These are phyloP conservation scores for Cladophialophora chaetospira DNA, from an alignment of 2,329 filamentous ascomycete species.

Conservation along the genomic window DNA sequence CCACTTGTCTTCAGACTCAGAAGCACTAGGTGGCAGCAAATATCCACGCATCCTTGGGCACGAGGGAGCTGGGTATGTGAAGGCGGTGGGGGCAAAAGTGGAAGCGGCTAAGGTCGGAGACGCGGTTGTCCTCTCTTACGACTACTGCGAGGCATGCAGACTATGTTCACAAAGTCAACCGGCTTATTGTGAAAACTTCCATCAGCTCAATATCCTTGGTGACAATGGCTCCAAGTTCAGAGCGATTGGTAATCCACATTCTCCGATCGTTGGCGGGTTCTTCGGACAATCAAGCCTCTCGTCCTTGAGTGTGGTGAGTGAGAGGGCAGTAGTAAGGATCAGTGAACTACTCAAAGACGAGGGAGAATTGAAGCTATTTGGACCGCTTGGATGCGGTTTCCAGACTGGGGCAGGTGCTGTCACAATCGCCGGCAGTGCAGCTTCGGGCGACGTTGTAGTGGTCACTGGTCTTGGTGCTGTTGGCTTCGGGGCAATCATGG, in stretches of 20 bases:
- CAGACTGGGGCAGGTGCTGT: slow-evolving; percentile 38
- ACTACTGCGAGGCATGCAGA: background rate
- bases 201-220: background rate
- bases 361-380: slow-evolving; percentile 43
- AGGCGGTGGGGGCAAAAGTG: background rate
- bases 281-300: slow-evolving; percentile 54
- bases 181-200: background rate
- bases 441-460: too few species aligned
- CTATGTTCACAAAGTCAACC: background rate
- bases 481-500: background rate
- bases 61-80: slow-evolving; percentile 2
- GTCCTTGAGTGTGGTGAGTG: slow-evolving; percentile 43
- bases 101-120: background rate
- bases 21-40: too few species aligned
- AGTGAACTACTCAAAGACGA: slow-evolving; percentile 39
- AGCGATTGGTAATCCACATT: background rate
- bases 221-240: background rate
- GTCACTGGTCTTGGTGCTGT: background rate
- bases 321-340: slow-evolving; percentile 47
- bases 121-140: background rate
- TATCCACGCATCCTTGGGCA: slow-evolving; percentile 4
- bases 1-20: too few species aligned
- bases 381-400: slow-evolving; percentile 51
- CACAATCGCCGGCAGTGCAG: too few species aligned
- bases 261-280: slow-evolving; percentile 41